Base-by-base conservation (phyloP, 108 stramenopile genomes). In the Cyclotella choctawhatcheeana region DNA sequence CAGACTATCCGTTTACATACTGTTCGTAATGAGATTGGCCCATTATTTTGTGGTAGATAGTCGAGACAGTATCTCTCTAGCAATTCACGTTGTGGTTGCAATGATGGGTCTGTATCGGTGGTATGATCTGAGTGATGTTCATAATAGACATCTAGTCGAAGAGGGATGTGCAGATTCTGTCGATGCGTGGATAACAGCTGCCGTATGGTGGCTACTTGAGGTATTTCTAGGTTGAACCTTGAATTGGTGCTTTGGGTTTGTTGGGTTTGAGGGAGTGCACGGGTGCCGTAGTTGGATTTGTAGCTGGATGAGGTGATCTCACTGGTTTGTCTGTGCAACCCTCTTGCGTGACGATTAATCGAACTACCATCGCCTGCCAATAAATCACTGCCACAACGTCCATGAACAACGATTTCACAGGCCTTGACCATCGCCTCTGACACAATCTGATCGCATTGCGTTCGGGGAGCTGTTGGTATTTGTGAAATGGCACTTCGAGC, bases 401-500 rank as follows among this genome's bases (percentile, higher is more conserved):
- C 82, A 3, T 77, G 76, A 25, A 94, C 90, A 21, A 89, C 77
- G 45, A 94, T 92, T 79, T 94, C 93, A 55, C 84, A 85, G 0
- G 88, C 90, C 56, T 94, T 94, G 64, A 85, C 83, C 52, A 94
- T 90, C 47, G 93, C 93, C 70, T 94, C 93, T 64, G 83, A 92
- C 21, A 94, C 81, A n/a, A 94, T 90, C 77, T 94, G 90, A 79
- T 94, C 90, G 61, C 93, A 94, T 81, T 92, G 89, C 25, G 86
- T 73, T 13, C 89, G 70, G 0, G 93, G 90, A 40, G 52, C 47
- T 43, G 58, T 59, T 60, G 67, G 17, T 52, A 24, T 1, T 21
- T 21, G 29, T 55, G 20, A 5, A 55, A 51, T 30, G 34, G 52
- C 31, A 8, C 37, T 31, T 30, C 44, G 62, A 22, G 26, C n/a